Conservation (phyloP, 1,284 basidiomycete species). For the Malassezia obtusa region DNA sequence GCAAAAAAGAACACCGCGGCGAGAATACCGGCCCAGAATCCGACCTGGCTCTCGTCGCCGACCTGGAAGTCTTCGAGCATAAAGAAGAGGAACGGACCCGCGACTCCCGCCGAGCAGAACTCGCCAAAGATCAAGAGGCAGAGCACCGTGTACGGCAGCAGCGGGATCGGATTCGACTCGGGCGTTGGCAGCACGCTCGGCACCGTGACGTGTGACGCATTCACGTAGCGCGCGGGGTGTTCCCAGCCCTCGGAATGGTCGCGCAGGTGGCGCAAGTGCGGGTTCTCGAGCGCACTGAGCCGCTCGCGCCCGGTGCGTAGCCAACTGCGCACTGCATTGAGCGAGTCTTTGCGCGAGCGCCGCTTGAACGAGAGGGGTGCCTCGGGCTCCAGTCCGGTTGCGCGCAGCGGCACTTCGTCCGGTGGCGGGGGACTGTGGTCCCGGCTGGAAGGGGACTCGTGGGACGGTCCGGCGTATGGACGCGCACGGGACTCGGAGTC, state of each 20-base stretch:
- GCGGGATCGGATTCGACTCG: slow-evolving; percentile 35
- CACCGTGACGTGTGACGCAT: slow-evolving; percentile 15
- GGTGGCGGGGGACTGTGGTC: no score
- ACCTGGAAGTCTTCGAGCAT: slow-evolving; percentile 43
- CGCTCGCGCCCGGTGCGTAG: background rate
- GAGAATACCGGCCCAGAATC: slow-evolving; percentile 46
- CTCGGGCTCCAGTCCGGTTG: background rate
- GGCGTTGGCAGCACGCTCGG: slow-evolving; percentile 20
- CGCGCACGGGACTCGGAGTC: no score
- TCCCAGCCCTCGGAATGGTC: slow-evolving; percentile 12
- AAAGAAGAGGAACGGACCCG: slow-evolving; percentile 47
- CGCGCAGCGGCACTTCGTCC: background rate
- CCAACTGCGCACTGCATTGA: slow-evolving; percentile 6
- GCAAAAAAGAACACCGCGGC: slow-evolving; percentile 48
- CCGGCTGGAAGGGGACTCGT: no score
- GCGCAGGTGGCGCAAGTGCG: slow-evolving; percentile 4
- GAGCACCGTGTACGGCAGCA: slow-evolving; percentile 41
- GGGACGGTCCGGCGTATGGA: no score
- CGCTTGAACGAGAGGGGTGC: slow-evolving; percentile 13
- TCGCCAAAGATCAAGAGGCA: slow-evolving; percentile 46
- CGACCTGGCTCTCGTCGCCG: slow-evolving; percentile 41
- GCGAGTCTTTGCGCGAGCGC: background rate
- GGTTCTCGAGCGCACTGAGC: background rate
- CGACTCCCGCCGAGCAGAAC: slow-evolving; percentile 64
- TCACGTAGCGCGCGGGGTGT: slow-evolving; percentile 11